phyloP scores from a whole-genome alignment of 257 asterid species.

The Gentiana straminea region DNA sequence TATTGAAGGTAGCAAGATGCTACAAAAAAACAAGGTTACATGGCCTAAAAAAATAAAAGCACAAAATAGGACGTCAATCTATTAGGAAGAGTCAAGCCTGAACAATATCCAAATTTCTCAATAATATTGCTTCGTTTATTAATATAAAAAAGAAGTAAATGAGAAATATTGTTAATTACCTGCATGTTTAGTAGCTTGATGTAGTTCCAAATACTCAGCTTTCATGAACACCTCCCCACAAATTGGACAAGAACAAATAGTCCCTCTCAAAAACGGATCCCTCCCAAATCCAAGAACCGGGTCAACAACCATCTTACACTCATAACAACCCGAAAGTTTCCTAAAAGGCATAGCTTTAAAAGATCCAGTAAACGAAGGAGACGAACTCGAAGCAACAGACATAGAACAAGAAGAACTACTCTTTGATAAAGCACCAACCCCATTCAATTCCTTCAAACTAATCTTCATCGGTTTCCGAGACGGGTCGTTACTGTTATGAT shows the following conservation, averaged over 20 bases:
- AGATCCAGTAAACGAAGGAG: constrained; percentile 39
- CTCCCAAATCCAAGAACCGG: constrained; percentile 68
- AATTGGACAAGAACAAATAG: constrained; percentile 43
- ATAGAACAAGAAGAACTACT: constrained; percentile 22
- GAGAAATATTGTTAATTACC: too few relatives aligned
- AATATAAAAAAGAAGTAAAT: too few relatives aligned
- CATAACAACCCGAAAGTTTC: constrained; percentile 74
- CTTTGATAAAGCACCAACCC: constrained; percentile 6
- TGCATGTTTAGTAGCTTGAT: constrained; percentile 81
- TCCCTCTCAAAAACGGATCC: constrained; percentile 61
- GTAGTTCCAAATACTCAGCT: constrained; percentile 66
- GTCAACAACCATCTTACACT: constrained; percentile 82
- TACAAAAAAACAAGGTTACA: too few relatives aligned
- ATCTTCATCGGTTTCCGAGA: constrained; percentile 33
- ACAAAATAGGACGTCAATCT: too few relatives aligned
- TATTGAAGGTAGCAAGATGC: too few relatives aligned
- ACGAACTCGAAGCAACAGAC: constrained; percentile 19
- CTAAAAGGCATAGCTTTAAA: constrained; percentile 67
- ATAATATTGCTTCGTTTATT: too few relatives aligned
- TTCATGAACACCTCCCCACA: constrained; percentile 77
- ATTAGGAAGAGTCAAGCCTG: too few relatives aligned
- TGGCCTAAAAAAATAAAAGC: too few relatives aligned
- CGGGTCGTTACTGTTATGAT: constrained; percentile 11
- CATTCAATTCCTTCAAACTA: constrained; percentile 13
- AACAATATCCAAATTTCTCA: too few relatives aligned